Conservation (phyloP, 306 rosid genomes). For the Lathyrus aphaca region DNA sequence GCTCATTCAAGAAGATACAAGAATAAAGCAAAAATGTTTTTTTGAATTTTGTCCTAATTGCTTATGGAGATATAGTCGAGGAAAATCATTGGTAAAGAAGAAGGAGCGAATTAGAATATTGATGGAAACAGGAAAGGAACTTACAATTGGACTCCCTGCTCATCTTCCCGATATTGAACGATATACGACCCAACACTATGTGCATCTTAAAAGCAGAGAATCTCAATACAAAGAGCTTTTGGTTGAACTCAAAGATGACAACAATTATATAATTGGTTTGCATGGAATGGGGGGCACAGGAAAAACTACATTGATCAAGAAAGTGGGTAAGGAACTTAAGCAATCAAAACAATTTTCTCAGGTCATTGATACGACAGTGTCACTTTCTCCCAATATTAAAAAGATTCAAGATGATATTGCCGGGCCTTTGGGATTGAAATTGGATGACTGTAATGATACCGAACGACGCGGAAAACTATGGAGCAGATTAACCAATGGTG, state of each 20-base stretch:
- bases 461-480: background rate
- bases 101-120: background rate
- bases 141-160: background rate
- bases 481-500: background rate
- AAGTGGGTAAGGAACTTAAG: background rate
- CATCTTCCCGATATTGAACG: background rate
- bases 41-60: background rate
- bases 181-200: background rate
- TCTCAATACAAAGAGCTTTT: background rate
- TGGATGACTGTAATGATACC: background rate
- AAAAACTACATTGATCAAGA: slow-evolving; percentile 23
- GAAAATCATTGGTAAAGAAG: background rate
- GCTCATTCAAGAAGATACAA: background rate
- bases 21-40: background rate
- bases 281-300: slow-evolving; percentile 37
- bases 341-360: background rate
- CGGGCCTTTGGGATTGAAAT: background rate
- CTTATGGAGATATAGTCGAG: background rate
- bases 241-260: slow-evolving; percentile 11
- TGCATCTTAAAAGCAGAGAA: slow-evolving; percentile 6
- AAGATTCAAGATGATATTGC: slow-evolving; percentile 38
- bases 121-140: background rate
- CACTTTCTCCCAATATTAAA: background rate
- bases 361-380: slow-evolving; percentile 1
- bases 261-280: slow-evolving; percentile 4